Base-by-base conservation (phyloP, 495 filamentous ascomycete species). In the Copromyces sp. region DNA sequence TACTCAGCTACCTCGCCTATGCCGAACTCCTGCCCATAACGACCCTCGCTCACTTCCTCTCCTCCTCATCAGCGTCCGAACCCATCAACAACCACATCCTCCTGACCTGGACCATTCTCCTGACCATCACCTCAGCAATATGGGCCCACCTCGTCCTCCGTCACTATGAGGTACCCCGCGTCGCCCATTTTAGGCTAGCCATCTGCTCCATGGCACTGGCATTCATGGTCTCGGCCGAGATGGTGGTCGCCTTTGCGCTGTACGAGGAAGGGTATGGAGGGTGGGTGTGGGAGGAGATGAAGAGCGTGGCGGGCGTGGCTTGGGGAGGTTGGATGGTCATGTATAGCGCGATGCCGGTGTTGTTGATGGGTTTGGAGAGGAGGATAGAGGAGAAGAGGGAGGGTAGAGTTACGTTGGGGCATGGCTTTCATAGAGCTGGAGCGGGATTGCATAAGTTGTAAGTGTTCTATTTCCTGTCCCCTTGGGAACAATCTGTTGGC, bases 121-220 rank as follows among this genome's bases (percentile, higher is more conserved):
- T 75, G 7, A 39, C 40, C 32, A 29, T 71, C 35, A 71, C 72
- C 42, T 47, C 74, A 7, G 69, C 72, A 4, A 8, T 74, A 1
- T 76, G 74, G 73, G 71, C 78, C 3, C 65, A 73, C 2, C 38
- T 71, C 39, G 11, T 77, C 24, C 68, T 77, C 40, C 29, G 70
- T 1, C 47, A 69, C 59, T 79, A 72, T 44, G 78, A 81, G 70
- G 68, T 80, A 1, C 79, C 79, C 16, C 70, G 77, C n/a, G 70
- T 68, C 11, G 39, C 20, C 17, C 35, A 35, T 7, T 78, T 81
- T 40, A 68, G 80, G 40, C 38, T 77, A 9, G 77, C 74, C 8
- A 72, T 79, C 4, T 78, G 80, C 16, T 70, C 35, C 2, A 38
- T 74, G 16, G 75, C 72, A 1, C 68, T 71, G n/a, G 68, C 40